Evolutionary conservation across 2,329 filamentous ascomycete species (phyloP).

Genomic region (Cladosporium cucumerinum): DNA sequence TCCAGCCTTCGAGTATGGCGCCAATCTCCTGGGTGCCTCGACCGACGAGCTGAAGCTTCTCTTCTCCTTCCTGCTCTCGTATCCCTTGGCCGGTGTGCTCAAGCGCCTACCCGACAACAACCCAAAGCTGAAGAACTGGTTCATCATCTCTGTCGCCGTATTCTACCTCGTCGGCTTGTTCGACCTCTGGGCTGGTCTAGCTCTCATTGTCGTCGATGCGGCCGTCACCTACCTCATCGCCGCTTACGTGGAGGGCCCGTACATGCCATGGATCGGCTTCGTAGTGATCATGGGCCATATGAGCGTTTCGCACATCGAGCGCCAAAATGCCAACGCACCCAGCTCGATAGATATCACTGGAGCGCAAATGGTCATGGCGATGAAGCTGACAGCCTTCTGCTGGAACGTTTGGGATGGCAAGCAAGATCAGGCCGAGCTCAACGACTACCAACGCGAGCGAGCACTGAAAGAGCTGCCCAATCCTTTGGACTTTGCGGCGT

Average conservation of each 20-base stretch:
- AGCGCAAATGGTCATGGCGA: constrained; percentile 96
- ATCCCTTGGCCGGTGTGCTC: constrained; percentile 80
- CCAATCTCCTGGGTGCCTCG: constrained; percentile 57
- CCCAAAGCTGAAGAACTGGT: constrained; percentile 81
- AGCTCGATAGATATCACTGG: constrained; percentile 79
- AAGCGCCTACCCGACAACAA: constrained; percentile 86
- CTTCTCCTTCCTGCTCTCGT: constrained; percentile 84
- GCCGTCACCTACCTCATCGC: constrained; percentile 79
- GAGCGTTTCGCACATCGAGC: constrained; percentile 81
- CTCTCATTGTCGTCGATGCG: constrained; percentile 75
- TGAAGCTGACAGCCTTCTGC: constrained; percentile 95
- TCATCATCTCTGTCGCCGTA: constrained; percentile 77
- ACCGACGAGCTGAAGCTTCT: constrained; percentile 81
- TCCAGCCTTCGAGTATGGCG: constrained; percentile 60
- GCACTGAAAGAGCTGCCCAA: constrained; percentile 71
- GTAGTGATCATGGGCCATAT: constrained; percentile 93
- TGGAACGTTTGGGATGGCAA: constrained; percentile 97
- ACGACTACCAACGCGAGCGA: constrained; percentile 79
- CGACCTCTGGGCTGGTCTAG: constrained; percentile 81
- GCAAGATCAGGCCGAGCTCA: constrained; percentile 73
- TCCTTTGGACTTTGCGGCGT: constrained; percentile 79
- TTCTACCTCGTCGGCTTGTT: constrained; percentile 95
- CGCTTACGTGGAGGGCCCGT: constrained; percentile 75
- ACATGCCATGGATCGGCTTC: constrained; percentile 98
- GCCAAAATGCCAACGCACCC: constrained; percentile 67